Percentiles rank a stretch among this genome's conserved stretches.
These are phyloP conservation scores for Rhizophora apiculata DNA, from an alignment of 345 rosid species.

Conservation along the genomic window DNA sequence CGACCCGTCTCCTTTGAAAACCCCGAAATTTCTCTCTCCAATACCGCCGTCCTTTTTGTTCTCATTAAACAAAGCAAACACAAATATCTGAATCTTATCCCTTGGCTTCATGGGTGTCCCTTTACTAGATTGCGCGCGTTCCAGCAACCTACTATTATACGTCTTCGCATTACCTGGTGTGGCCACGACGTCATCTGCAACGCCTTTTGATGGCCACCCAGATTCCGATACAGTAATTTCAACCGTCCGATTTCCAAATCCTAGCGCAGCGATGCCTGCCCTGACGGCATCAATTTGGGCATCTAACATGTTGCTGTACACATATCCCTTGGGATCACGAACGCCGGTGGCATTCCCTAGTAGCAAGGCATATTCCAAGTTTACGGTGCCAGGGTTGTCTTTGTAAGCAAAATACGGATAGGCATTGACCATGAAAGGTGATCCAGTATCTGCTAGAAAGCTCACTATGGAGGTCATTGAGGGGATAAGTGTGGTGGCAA, in stretches of 20 bases:
- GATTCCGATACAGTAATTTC: slow-evolving; percentile 50
- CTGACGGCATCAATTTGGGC: slow-evolving; percentile 63
- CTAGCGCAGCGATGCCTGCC: slow-evolving; percentile 50
- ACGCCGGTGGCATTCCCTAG: slow-evolving; percentile 48
- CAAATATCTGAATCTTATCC: slow-evolving; percentile 41
- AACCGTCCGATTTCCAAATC: slow-evolving; percentile 42
- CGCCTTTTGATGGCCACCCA: slow-evolving; percentile 67
- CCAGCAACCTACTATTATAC: slow-evolving; percentile 55
- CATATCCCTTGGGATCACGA: slow-evolving; percentile 51
- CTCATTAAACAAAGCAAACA: slow-evolving; percentile 66
- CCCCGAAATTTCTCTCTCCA: slow-evolving; percentile 58
- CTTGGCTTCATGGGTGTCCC: slow-evolving; percentile 60
- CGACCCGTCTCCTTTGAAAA: slow-evolving; percentile 57
- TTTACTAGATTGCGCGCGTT: slow-evolving; percentile 45
- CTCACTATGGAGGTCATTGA: slow-evolving; percentile 47
- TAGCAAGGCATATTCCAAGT: slow-evolving; percentile 51
- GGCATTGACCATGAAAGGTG: slow-evolving; percentile 64
- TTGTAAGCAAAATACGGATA: slow-evolving; percentile 69
- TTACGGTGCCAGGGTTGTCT: slow-evolving; percentile 42
- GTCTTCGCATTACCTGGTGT: slow-evolving; percentile 47
- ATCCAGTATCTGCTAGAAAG: slow-evolving; percentile 47
- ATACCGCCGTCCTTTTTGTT: slow-evolving; percentile 53
- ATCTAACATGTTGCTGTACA: slow-evolving; percentile 55
- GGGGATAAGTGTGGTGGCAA: slow-evolving; percentile 43
- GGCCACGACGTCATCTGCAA: slow-evolving; percentile 40